phyloP scores from a whole-genome alignment of 2,329 filamentous ascomycete species.

The Fusarium sp. region DNA sequence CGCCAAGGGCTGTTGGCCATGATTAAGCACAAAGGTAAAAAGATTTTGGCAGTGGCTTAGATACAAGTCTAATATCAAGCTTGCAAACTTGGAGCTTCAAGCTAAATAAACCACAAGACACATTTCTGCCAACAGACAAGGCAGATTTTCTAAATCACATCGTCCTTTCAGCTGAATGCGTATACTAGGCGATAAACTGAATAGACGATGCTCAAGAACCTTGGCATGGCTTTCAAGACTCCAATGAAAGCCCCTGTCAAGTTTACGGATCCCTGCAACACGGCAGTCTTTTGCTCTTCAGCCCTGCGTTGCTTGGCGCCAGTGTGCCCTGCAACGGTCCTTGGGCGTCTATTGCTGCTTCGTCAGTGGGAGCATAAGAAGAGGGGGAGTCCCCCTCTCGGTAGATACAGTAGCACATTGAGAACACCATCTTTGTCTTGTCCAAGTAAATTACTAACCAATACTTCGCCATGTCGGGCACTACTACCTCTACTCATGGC shows the following conservation, averaged over 20 bases:
- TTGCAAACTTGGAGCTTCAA: neutral
- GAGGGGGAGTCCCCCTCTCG: neutral
- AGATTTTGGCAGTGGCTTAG: neutral
- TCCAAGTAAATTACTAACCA: too few relatives aligned
- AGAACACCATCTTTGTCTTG: neutral
- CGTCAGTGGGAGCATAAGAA: neutral
- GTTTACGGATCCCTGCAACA: neutral
- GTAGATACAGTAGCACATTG: neutral
- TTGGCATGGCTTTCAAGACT: neutral
- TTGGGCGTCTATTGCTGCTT: neutral
- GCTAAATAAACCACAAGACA: neutral
- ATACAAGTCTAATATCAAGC: neutral
- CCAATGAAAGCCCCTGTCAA: neutral
- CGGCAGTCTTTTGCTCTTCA: slow-evolving; percentile 6
- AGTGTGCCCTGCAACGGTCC: neutral
- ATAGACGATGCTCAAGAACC: neutral
- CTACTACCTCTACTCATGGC: slow-evolving; percentile 35
- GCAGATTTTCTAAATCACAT: neutral
- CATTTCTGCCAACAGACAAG: neutral
- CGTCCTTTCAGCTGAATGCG: neutral
- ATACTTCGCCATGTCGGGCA: slow-evolving; percentile 16
- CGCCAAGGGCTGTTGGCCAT: neutral
- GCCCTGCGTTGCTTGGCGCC: slow-evolving; percentile 14
- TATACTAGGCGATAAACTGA: neutral
- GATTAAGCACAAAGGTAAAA: neutral